Conservation (phyloP, 1,284 basidiomycete species). For the Cutaneotrichosporon sp. region DNA sequence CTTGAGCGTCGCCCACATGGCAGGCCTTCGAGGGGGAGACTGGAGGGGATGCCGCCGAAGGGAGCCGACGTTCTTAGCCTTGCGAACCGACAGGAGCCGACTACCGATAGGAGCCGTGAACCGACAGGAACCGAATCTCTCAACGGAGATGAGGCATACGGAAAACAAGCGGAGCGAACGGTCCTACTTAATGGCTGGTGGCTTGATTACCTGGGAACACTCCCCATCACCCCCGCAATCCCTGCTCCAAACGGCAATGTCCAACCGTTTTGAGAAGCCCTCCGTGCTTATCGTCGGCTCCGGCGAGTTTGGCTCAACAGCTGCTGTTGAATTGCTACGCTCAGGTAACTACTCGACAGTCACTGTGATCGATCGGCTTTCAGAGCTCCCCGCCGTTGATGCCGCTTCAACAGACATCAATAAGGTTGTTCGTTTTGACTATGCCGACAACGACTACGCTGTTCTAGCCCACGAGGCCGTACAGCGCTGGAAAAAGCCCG, state of each 20-base stretch:
- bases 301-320: constrained; percentile 79
- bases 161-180: no score
- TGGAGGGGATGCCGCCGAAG: no score
- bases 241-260: background rate
- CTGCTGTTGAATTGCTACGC: constrained; percentile 67
- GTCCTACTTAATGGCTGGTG: no score
- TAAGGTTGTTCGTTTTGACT: constrained; percentile 58
- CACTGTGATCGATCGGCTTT: constrained; percentile 66
- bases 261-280: constrained; percentile 12
- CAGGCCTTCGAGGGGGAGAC: no score
- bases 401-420: constrained; percentile 80
- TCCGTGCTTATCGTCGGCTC: constrained; percentile 72
- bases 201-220: no score
- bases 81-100: no score
- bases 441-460: constrained; percentile 54
- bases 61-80: no score
- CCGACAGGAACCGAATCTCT: no score
- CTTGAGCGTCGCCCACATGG: no score
- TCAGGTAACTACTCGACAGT: constrained; percentile 60
- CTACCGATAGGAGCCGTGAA: no score
- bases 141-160: no score
- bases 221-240: background rate
- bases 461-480: constrained; percentile 68
- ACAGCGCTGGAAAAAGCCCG: constrained; percentile 59
- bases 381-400: constrained; percentile 64